Percentiles rank a stretch among this genome's conserved stretches.
Evolutionary conservation across 2,329 filamentous ascomycete genomes (phyloP).

Genomic region (Colletotrichum caudatum): DNA sequence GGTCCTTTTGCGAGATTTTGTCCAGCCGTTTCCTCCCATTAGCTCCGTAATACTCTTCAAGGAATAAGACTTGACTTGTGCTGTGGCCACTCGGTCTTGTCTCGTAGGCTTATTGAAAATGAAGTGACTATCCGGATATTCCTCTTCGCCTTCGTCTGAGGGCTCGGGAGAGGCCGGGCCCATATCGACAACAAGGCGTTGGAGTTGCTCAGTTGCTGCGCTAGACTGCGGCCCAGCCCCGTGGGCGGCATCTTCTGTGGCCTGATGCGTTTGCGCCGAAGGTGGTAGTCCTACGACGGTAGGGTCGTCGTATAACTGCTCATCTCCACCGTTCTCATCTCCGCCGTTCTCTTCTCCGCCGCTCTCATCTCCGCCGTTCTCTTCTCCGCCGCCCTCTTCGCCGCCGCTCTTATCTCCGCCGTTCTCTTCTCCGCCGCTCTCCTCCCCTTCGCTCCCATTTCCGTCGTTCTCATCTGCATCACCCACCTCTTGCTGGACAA

Average conservation of each 20-base stretch:
- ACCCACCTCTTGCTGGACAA: slow-evolving; percentile 6
- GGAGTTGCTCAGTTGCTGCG: slow-evolving; percentile 1
- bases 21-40: slow-evolving; percentile 26
- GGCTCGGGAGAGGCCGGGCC: not conserved
- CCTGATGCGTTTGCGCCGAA: not conserved
- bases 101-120: slow-evolving; percentile 18
- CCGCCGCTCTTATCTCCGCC: not conserved
- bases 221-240: not conserved
- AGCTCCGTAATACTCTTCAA: slow-evolving; percentile 26
- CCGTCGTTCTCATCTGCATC: not conserved
- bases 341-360: not conserved
- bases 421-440: not conserved
- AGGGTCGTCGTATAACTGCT: slow-evolving; percentile 28
- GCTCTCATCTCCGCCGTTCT: not conserved
- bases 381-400: not conserved
- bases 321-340: not conserved
- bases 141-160: not conserved
- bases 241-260: not conserved
- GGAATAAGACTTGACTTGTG: not conserved
- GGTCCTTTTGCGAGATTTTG: too few species aligned
- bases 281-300: slow-evolving; percentile 14
- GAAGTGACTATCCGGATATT: slow-evolving; percentile 29
- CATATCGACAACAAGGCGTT: slow-evolving; percentile 12
- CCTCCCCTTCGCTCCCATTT: not conserved
- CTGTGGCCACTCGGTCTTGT: slow-evolving; percentile 2